Evolutionary conservation across 1,139 yeast species (phyloP).

Genomic region (Entelexis paramagnoliae): DNA sequence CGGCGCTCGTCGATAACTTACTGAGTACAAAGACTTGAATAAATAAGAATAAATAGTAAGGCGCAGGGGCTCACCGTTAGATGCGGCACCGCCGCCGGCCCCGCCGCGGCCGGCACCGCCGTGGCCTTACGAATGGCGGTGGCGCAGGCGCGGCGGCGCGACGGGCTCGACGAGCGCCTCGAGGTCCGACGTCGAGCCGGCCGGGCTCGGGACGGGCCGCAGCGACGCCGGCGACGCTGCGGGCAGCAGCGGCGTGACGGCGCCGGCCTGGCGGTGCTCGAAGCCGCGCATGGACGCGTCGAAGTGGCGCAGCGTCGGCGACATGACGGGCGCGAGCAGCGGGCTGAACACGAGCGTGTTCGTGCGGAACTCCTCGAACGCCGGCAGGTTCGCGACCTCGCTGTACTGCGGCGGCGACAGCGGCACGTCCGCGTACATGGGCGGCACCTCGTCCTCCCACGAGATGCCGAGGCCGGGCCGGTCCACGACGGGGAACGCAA

Average conservation of each 20-base stretch:
- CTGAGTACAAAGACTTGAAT: background rate
- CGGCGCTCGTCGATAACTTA: conserved; percentile 1
- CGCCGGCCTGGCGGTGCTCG: conserved; percentile 13
- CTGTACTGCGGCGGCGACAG: conserved; percentile 77
- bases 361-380: conserved; percentile 27
- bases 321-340: conserved; percentile 15
- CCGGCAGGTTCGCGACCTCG: conserved; percentile 27
- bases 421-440: conserved; percentile 80
- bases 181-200: background rate
- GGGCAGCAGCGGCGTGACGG: background rate
- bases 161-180: background rate
- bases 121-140: background rate
- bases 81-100: too few relatives aligned
- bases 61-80: too few relatives aligned
- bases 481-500: conserved; percentile 68
- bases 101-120: too few relatives aligned
- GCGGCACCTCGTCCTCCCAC: conserved; percentile 99
- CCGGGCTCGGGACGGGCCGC: background rate
- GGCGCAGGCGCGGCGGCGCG: conserved; percentile 5
- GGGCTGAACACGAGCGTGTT: conserved; percentile 20
- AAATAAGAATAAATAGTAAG: background rate
- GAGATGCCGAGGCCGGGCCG: conserved; percentile 92
- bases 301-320: conserved; percentile 21
- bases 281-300: conserved; percentile 20
- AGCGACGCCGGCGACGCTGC: conserved; percentile 5